Evolutionary conservation across 768 basidiomycete species (phyloP).

Genomic region (Russula sp.): DNA sequence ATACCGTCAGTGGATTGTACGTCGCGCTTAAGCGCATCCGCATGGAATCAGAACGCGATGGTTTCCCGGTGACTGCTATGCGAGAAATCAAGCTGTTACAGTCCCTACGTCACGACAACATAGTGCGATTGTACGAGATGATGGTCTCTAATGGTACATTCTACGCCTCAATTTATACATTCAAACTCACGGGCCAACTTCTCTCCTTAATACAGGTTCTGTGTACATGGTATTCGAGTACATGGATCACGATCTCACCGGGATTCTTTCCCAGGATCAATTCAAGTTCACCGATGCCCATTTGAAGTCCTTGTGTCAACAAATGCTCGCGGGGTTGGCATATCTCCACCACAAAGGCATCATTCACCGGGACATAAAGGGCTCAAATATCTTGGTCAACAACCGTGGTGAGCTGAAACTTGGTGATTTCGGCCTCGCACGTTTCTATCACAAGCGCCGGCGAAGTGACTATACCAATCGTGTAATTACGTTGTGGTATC

Average conservation of each 20-base stretch:
- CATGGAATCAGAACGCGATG: constrained; percentile 97
- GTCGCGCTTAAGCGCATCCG: constrained; percentile 96
- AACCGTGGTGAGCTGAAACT: constrained; percentile 91
- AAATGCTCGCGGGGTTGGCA: constrained; percentile 92
- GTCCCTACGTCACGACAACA: constrained; percentile 82
- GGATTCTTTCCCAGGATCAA: constrained; percentile 86
- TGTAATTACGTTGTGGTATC: constrained; percentile 98
- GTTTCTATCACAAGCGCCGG: constrained; percentile 91
- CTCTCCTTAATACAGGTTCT: constrained; percentile 53
- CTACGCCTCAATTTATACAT: not conserved
- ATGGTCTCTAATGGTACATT: constrained; percentile 91
- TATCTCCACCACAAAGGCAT: constrained; percentile 96
- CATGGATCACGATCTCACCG: constrained; percentile 98
- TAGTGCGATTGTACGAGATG: constrained; percentile 93
- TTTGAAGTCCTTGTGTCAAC: constrained; percentile 91
- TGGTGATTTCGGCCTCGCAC: constrained; percentile 94
- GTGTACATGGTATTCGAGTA: constrained; percentile 99
- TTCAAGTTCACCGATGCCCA: constrained; percentile 83
- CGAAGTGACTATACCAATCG: constrained; percentile 97
- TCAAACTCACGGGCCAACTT: constrained; percentile 21
- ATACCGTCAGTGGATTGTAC: constrained; percentile 66
- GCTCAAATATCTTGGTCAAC: constrained; percentile 94
- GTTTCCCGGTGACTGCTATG: constrained; percentile 98
- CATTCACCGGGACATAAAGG: constrained; percentile 98
- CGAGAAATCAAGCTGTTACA: constrained; percentile 98